Conservation (phyloP, 495 filamentous ascomycete species). For the Xylaria grammica region DNA sequence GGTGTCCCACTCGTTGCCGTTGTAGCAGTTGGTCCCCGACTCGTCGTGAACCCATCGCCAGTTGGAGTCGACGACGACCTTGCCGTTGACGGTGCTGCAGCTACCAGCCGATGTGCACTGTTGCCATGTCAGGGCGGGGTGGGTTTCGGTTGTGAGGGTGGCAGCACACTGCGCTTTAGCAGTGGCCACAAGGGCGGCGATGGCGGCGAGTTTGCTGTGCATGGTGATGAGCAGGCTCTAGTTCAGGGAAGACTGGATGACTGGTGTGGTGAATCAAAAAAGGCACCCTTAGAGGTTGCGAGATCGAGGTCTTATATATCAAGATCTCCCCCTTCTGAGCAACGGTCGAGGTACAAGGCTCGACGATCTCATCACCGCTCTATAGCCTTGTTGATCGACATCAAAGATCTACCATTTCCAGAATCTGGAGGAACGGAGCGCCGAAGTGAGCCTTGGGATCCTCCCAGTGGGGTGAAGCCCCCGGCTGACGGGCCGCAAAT, state of each 20-base stretch:
- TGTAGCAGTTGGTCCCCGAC: conserved; percentile 67
- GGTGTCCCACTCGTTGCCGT: conserved; percentile 62
- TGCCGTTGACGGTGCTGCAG: conserved; percentile 57
- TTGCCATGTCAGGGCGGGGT: conserved; percentile 61
- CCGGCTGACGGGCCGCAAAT: conserved; percentile 22
- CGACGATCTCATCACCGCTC: not conserved
- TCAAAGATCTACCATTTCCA: conserved; percentile 10
- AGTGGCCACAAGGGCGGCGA: conserved; percentile 41
- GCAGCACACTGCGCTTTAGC: conserved; percentile 58
- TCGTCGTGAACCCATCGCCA: conserved; percentile 70
- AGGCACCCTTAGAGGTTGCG: conserved; percentile 5
- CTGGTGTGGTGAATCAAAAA: conserved; percentile 21
- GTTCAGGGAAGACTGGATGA: conserved; percentile 28
- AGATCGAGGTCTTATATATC: conserved; percentile 23
- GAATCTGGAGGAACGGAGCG: conserved; percentile 4
- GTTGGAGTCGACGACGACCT: conserved; percentile 67
- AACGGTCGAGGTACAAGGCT: not conserved
- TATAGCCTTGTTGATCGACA: not conserved
- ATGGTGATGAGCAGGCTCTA: conserved; percentile 26
- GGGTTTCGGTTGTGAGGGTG: conserved; percentile 55
- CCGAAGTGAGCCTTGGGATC: not conserved
- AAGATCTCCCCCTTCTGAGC: not conserved
- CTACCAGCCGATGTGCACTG: conserved; percentile 56
- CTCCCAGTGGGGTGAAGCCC: conserved; percentile 9
- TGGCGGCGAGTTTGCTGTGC: conserved; percentile 33